Percentiles rank a stretch among this genome's conserved stretches.
Evolutionary conservation across 2,329 filamentous ascomycete genomes (phyloP).

Genomic region (Talaromyces sp.): DNA sequence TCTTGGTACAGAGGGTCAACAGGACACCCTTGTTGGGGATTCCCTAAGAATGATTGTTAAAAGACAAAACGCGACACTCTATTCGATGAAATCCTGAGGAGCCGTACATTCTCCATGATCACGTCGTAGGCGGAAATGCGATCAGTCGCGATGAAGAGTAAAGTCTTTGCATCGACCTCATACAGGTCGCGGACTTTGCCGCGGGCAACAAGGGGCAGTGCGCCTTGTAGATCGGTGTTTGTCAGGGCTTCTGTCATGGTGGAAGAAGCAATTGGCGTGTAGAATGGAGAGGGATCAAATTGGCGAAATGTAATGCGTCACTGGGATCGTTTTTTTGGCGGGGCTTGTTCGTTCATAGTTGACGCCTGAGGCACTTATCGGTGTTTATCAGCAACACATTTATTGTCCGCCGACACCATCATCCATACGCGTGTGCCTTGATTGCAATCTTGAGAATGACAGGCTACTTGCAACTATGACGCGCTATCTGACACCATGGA

Average conservation of each 20-base stretch:
- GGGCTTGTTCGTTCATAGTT: slow-evolving; percentile 20
- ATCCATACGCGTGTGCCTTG: slow-evolving; percentile 8
- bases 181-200: slow-evolving; percentile 85
- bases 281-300: slow-evolving; percentile 4
- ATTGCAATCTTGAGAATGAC: slow-evolving; percentile 10
- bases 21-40: slow-evolving; percentile 69
- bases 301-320: slow-evolving; percentile 21
- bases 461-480: slow-evolving; percentile 58
- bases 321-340: slow-evolving; percentile 21
- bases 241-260: slow-evolving; percentile 45
- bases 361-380: slow-evolving; percentile 26
- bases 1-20: slow-evolving; percentile 66
- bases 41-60: slow-evolving; percentile 51
- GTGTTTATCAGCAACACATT: slow-evolving; percentile 7
- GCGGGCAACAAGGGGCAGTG: slow-evolving; percentile 56
- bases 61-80: not conserved
- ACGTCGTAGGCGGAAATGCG: slow-evolving; percentile 96
- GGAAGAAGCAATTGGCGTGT: slow-evolving; percentile 9
- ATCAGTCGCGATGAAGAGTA: slow-evolving; percentile 85
- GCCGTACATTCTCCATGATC: slow-evolving; percentile 71
- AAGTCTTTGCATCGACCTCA: slow-evolving; percentile 66
- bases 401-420: not conserved
- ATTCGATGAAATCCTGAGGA: not conserved
- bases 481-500: slow-evolving; percentile 85
- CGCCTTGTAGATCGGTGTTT: slow-evolving; percentile 45